phyloP scores from a whole-genome alignment of 2,329 filamentous ascomycete genomes.

The Venturia carpophila region DNA sequence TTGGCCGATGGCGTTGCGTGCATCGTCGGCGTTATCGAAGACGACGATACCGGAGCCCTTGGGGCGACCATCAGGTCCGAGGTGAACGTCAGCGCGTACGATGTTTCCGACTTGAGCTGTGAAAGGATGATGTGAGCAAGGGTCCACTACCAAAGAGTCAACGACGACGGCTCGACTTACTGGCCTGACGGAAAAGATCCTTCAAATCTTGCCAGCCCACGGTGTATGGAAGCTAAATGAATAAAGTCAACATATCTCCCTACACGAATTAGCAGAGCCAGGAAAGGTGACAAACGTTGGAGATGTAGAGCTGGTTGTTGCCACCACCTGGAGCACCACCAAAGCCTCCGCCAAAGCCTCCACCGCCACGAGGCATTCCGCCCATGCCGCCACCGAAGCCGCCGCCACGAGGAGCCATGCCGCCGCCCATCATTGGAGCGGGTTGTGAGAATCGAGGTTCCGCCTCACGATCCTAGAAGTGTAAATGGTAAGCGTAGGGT shows the following conservation, averaged over 20 bases:
- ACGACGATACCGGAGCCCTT: slow-evolving; percentile 97
- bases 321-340: slow-evolving; percentile 45
- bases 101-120: slow-evolving; percentile 42
- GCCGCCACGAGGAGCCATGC: slow-evolving; percentile 34
- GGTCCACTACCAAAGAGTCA: slow-evolving; percentile 30
- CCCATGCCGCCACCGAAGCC: slow-evolving; percentile 36
- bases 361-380: slow-evolving; percentile 37
- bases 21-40: slow-evolving; percentile 90
- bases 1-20: slow-evolving; percentile 88
- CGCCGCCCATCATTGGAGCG: slow-evolving; percentile 35
- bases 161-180: slow-evolving; percentile 48
- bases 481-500: slow-evolving; percentile 1
- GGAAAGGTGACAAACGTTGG: slow-evolving; percentile 73
- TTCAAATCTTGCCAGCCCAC: slow-evolving; percentile 99
- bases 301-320: slow-evolving; percentile 89
- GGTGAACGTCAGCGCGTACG: slow-evolving; percentile 90
- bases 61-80: slow-evolving; percentile 81
- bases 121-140: slow-evolving; percentile 40
- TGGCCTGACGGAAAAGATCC: slow-evolving; percentile 95
- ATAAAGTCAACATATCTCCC: slow-evolving; percentile 21
- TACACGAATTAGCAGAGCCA: slow-evolving; percentile 20
- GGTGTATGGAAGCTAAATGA: slow-evolving; percentile 79
- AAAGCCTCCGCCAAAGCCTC: slow-evolving; percentile 40
- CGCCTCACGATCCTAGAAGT: slow-evolving; percentile 78
- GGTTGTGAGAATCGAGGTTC: slow-evolving; percentile 91